Evolutionary conservation across 306 rosid genomes (phyloP).

Genomic region (Astragalus membranaceus): DNA sequence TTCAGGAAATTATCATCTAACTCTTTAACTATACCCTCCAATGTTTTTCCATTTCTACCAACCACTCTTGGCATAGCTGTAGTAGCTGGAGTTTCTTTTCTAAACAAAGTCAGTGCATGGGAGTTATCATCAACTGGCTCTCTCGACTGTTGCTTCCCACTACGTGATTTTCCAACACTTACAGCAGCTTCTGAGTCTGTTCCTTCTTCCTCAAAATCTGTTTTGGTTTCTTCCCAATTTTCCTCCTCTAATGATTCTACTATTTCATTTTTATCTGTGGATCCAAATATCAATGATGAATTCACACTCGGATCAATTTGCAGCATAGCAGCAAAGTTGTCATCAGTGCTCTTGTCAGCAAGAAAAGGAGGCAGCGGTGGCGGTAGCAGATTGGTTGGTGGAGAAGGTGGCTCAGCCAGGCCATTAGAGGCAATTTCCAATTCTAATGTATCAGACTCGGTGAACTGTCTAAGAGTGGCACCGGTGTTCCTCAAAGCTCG

Average conservation of each 20-base stretch:
- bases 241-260: conserved; percentile 49
- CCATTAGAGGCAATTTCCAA: conserved; percentile 42
- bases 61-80: conserved; percentile 26
- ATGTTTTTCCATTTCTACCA: conserved; percentile 50
- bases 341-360: conserved; percentile 37
- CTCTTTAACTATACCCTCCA: conserved; percentile 60
- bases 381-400: conserved; percentile 43
- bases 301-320: conserved; percentile 20
- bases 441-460: conserved; percentile 72
- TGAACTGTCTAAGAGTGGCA: conserved; percentile 75
- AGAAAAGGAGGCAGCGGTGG: conserved; percentile 70
- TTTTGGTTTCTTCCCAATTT: conserved; percentile 69
- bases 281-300: conserved; percentile 26
- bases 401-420: conserved; percentile 47
- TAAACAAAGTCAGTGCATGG: conserved; percentile 28
- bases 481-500: conserved; percentile 74
- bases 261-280: conserved; percentile 21
- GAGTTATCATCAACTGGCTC: conserved; percentile 34
- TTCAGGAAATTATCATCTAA: conserved; percentile 80
- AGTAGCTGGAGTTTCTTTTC: conserved; percentile 21
- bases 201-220: conserved; percentile 66
- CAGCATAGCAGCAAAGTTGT: conserved; percentile 14
- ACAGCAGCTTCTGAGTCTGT: conserved; percentile 45
- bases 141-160: conserved; percentile 33
- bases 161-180: conserved; percentile 25